phyloP scores from a whole-genome alignment of 352 stramenopile species.

The Phytophthora idaei region DNA sequence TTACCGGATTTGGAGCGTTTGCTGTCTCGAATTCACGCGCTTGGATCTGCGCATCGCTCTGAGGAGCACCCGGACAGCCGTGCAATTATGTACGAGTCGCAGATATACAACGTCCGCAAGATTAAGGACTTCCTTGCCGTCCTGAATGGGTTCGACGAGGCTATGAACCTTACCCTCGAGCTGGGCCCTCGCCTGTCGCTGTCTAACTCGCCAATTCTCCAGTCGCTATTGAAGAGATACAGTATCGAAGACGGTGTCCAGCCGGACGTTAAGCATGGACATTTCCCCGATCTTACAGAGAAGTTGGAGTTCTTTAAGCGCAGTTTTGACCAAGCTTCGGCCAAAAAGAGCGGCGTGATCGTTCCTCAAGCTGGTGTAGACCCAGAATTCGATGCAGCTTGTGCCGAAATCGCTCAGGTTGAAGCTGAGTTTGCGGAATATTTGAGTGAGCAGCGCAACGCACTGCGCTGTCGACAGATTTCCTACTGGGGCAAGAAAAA shows the following conservation, averaged over 20 bases:
- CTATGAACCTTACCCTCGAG: conserved; percentile 83
- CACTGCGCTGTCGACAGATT: conserved; percentile 83
- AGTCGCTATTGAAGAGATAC: conserved; percentile 58
- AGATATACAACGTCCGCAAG: conserved; percentile 97
- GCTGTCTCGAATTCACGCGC: conserved; percentile 95
- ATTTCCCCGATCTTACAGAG: conserved; percentile 91
- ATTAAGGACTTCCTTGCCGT: conserved; percentile 94
- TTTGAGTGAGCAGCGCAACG: conserved; percentile 72
- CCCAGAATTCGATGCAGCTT: conserved; percentile 93
- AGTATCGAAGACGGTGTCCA: conserved; percentile 23
- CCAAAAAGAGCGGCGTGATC: conserved; percentile 92
- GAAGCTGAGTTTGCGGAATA: conserved; percentile 93
- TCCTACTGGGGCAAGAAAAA: conserved; percentile 98
- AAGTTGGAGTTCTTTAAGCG: conserved; percentile 96
- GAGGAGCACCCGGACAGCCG: conserved; percentile 94
- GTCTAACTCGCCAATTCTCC: conserved; percentile 60
- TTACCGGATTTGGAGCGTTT: conserved; percentile 97
- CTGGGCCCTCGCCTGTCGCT: conserved; percentile 77
- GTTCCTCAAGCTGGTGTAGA: conserved; percentile 95
- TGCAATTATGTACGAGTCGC: conserved; percentile 98
- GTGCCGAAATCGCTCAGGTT: conserved; percentile 86
- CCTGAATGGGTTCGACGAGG: conserved; percentile 88
- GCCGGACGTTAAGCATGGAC: conserved; percentile 42
- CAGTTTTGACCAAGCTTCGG: conserved; percentile 96
- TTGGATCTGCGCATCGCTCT: conserved; percentile 88